Percentiles rank a stretch among this genome's conserved stretches.
Conservation (phyloP, 305 asterid genomes). For the Ajuga reptans region DNA sequence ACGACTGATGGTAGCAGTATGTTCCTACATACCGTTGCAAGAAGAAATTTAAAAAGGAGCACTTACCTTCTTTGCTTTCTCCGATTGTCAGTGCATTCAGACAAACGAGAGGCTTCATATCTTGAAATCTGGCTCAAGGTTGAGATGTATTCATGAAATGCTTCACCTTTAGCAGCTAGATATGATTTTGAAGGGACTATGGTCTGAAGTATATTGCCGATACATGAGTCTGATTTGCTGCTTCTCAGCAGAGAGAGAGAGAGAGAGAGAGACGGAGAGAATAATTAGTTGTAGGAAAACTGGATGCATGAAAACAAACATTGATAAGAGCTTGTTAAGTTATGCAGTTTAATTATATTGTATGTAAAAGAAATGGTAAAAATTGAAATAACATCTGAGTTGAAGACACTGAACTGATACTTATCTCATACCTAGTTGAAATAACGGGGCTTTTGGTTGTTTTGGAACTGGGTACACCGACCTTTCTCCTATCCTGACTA, state of each 20-base stretch:
- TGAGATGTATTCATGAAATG: constrained; percentile 70
- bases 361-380: no score
- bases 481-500: constrained; percentile 28
- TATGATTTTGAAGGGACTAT: constrained; percentile 53
- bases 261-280: background rate
- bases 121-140: constrained; percentile 76
- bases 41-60: background rate
- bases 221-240: constrained; percentile 40
- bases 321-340: no score
- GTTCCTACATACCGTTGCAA: background rate
- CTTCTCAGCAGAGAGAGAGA: background rate
- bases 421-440: constrained; percentile 42
- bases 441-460: constrained; percentile 22
- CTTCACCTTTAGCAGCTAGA: constrained; percentile 48
- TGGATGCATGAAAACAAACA: background rate
- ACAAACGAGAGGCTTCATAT: constrained; percentile 48
- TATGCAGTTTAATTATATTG: no score
- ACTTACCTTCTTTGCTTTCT: constrained; percentile 57
- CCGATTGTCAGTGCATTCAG: constrained; percentile 31
- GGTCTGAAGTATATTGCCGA: constrained; percentile 38
- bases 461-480: constrained; percentile 18
- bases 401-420: background rate
- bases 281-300: constrained; percentile 9
- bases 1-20: background rate
- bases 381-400: background rate